Evolutionary conservation across 148 eudicot species (phyloP).

Genomic region (Chenopodium berlandieri): DNA sequence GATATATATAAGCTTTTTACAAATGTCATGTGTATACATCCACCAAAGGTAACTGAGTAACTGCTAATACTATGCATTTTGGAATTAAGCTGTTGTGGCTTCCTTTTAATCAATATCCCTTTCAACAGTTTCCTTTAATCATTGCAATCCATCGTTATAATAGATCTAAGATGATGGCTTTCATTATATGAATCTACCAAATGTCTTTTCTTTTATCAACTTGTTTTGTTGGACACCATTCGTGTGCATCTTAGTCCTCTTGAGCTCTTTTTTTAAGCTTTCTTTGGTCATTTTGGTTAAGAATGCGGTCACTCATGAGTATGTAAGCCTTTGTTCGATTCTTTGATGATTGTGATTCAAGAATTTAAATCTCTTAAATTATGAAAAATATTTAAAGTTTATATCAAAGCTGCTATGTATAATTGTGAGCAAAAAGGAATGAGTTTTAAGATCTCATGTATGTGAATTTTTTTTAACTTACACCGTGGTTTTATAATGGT

Average conservation of each 20-base stretch:
- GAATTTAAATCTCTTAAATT: no score
- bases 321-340: neutral
- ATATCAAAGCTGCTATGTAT: neutral
- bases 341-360: neutral
- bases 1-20: constrained; percentile 79
- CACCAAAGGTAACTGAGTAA: constrained; percentile 65
- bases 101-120: neutral
- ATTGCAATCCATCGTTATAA: neutral
- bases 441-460: neutral
- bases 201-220: neutral
- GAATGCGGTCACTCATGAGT: neutral
- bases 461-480: neutral
- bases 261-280: neutral
- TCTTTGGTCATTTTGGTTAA: neutral
- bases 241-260: neutral
- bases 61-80: neutral
- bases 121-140: neutral
- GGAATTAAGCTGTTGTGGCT: neutral
- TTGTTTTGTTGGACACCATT: neutral
- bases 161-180: neutral
- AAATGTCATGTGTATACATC: constrained; percentile 62
- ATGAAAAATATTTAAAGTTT: no score
- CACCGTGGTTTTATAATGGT: neutral
- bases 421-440: neutral
- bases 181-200: neutral